Evolutionary conservation across 768 basidiomycete species (phyloP).

Genomic region (Leccinum subtestaceum): DNA sequence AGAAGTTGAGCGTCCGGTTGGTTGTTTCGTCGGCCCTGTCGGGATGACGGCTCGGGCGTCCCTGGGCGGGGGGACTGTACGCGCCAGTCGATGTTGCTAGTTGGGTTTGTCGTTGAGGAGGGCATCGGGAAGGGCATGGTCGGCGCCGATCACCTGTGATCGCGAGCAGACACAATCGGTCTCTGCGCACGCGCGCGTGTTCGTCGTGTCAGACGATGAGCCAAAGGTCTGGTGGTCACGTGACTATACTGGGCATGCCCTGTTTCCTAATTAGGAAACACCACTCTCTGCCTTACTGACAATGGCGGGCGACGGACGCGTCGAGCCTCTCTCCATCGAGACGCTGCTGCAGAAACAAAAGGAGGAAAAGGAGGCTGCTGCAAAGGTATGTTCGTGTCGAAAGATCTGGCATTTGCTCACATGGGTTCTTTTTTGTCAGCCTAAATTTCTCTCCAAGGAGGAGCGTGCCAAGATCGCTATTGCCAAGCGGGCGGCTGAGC

Average conservation of each 20-base stretch:
- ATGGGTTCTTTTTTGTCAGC: constrained; percentile 52
- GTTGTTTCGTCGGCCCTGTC: constrained; percentile 56
- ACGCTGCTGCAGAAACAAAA: constrained; percentile 82
- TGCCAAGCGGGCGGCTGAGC: constrained; percentile 80
- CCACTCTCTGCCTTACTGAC: constrained; percentile 9
- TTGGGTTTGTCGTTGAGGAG: not conserved
- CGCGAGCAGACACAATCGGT: constrained; percentile 4
- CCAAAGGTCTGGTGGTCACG: constrained; percentile 18
- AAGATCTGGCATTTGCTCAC: not conserved
- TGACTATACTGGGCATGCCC: not conserved
- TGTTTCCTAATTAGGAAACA: constrained; percentile 14
- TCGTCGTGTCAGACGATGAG: constrained; percentile 23
- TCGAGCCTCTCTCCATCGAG: constrained; percentile 87
- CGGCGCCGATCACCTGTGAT: constrained; percentile 20
- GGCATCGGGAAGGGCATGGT: constrained; percentile 17
- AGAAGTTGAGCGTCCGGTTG: constrained; percentile 53
- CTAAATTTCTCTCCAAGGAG: constrained; percentile 91
- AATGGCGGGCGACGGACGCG: constrained; percentile 44
- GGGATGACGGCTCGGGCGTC: constrained; percentile 60
- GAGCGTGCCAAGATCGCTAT: constrained; percentile 89
- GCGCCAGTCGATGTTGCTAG: constrained; percentile 17
- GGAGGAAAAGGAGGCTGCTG: constrained; percentile 83
- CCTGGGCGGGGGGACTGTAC: constrained; percentile 52
- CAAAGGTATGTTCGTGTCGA: constrained; percentile 58
- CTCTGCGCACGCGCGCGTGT: constrained; percentile 11